Evolutionary conservation across 1,284 basidiomycete species (phyloP).

Genomic region (Ceratobasidium sp.): DNA sequence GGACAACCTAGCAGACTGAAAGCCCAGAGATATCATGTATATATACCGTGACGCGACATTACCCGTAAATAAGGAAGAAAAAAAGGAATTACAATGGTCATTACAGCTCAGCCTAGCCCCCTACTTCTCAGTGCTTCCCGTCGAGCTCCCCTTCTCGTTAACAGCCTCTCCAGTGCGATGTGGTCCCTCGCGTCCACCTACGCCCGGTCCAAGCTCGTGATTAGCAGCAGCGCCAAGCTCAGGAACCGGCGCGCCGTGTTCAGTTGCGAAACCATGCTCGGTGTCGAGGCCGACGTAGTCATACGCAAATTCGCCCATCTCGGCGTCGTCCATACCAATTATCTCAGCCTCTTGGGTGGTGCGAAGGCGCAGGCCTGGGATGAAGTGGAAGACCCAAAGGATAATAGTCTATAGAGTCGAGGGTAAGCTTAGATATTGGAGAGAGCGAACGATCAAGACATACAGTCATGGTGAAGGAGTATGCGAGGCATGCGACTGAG

Average conservation of each 20-base stretch:
- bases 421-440: neutral
- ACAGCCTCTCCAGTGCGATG: neutral
- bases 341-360: conserved; percentile 88
- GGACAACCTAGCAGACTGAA: too few relatives aligned
- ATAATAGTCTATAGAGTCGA: conserved; percentile 74
- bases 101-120: too few relatives aligned
- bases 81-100: too few relatives aligned
- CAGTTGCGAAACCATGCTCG: conserved; percentile 57
- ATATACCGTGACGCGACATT: too few relatives aligned
- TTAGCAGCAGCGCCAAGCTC: conserved; percentile 5
- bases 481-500: conserved; percentile 78
- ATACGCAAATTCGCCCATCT: conserved; percentile 95
- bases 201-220: conserved; percentile 32
- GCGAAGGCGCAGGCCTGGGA: conserved; percentile 87
- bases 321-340: conserved; percentile 92
- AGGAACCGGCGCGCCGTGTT: conserved; percentile 18
- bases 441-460: conserved; percentile 53
- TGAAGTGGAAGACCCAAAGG: conserved; percentile 92
- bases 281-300: conserved; percentile 86
- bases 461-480: conserved; percentile 88
- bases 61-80: too few relatives aligned
- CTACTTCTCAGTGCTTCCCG: conserved; percentile 19
- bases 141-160: neutral
- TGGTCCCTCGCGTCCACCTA: conserved; percentile 34
- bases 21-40: too few relatives aligned